A percentile compares a stretch with the other conserved stretches of the same genome.
Evolutionary conservation across 2,329 filamentous ascomycete genomes (phyloP).

Genomic region (Aotearoamyces nothofagi): DNA sequence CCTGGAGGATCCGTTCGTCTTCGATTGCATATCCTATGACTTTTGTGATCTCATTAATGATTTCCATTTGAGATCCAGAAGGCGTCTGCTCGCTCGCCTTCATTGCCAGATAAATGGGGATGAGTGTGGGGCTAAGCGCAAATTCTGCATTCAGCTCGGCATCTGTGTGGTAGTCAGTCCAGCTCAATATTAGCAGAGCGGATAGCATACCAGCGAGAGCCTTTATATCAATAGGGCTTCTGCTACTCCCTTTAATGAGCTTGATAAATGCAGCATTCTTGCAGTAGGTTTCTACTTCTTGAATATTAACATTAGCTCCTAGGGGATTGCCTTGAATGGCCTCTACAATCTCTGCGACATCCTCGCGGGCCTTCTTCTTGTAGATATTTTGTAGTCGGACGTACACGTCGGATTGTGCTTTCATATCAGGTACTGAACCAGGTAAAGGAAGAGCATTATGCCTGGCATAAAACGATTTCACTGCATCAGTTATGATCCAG

Average conservation of each 20-base stretch:
- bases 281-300: slow-evolving; percentile 82
- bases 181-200: background rate
- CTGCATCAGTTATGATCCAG: slow-evolving; percentile 76
- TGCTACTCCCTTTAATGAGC: slow-evolving; percentile 56
- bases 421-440: slow-evolving; percentile 91
- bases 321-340: slow-evolving; percentile 37
- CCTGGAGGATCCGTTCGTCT: slow-evolving; percentile 34
- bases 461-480: slow-evolving; percentile 60
- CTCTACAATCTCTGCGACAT: slow-evolving; percentile 58
- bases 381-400: slow-evolving; percentile 85
- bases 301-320: slow-evolving; percentile 42
- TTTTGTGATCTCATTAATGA: slow-evolving; percentile 30
- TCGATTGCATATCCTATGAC: slow-evolving; percentile 30
- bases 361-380: slow-evolving; percentile 70
- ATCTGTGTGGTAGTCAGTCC: slow-evolving; percentile 1
- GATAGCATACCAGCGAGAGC: slow-evolving; percentile 5
- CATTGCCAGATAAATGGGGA: slow-evolving; percentile 56
- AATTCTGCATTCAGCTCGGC: slow-evolving; percentile 9
- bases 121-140: slow-evolving; percentile 38
- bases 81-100: slow-evolving; percentile 32
- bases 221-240: slow-evolving; percentile 21
- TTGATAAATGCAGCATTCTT: slow-evolving; percentile 91
- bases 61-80: slow-evolving; percentile 32
- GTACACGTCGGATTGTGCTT: slow-evolving; percentile 81
- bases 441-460: slow-evolving; percentile 67